Percentiles rank a stretch among this genome's conserved stretches.
Conservation (phyloP, 768 basidiomycete genomes). For the Suillus americanus region DNA sequence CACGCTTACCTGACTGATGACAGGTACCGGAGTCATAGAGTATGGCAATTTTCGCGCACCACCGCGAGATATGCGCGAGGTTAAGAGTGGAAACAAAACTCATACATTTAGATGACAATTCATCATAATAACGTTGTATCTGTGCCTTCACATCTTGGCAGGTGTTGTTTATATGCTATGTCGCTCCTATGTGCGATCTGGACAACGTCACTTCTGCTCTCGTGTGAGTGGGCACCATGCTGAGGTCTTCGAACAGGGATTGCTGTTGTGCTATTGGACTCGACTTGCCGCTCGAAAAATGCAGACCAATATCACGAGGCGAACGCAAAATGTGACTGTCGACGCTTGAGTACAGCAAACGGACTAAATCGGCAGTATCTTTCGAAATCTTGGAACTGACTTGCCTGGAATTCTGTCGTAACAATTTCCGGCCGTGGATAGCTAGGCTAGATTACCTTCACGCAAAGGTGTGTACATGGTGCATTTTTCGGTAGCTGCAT, state of each 20-base stretch:
- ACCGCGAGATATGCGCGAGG: slow-evolving; percentile 62
- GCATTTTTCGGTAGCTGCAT: not conserved
- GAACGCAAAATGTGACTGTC: not conserved
- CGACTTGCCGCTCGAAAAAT: not conserved
- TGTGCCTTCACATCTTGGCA: slow-evolving; percentile 2
- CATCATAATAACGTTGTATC: not conserved
- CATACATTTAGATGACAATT: slow-evolving; percentile 57
- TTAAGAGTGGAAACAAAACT: slow-evolving; percentile 70
- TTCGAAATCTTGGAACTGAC: not conserved
- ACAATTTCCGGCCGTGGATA: not conserved
- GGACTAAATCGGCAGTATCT: not conserved
- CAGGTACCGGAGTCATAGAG: slow-evolving; percentile 37
- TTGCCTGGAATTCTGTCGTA: not conserved
- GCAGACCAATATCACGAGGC: no score
- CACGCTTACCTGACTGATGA: slow-evolving; percentile 12
- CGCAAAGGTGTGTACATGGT: not conserved
- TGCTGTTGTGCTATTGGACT: slow-evolving; percentile 1
- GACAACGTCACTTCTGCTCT: not conserved
- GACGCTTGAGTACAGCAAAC: not conserved
- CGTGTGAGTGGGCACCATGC: not conserved
- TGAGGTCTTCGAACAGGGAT: not conserved
- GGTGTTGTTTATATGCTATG: slow-evolving; percentile 1
- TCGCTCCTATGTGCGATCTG: not conserved
- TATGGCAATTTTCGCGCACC: slow-evolving; percentile 65
- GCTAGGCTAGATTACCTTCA: not conserved